Conservation (phyloP, 257 asterid species). For the Buddleja alternifolia region DNA sequence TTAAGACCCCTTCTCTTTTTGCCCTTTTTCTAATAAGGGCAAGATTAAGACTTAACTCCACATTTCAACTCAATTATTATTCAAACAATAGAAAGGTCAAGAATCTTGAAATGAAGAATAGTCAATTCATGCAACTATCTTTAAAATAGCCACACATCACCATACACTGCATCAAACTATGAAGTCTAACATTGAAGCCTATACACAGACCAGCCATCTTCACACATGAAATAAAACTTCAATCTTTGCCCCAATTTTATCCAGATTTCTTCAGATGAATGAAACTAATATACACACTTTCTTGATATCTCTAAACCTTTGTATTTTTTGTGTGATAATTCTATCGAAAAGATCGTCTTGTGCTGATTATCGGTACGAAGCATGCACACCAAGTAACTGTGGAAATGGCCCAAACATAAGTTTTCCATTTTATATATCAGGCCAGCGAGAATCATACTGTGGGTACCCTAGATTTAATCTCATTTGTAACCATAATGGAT, state of each 20-base stretch:
- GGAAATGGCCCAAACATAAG: conserved; percentile 37
- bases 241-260: not conserved
- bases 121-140: conserved; percentile 47
- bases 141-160: not conserved
- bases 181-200: conserved; percentile 17
- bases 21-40: not conserved
- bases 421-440: conserved; percentile 48
- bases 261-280: conserved; percentile 35
- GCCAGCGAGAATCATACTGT: conserved; percentile 38
- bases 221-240: too few relatives aligned
- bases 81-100: conserved; percentile 4
- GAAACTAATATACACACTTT: conserved; percentile 16
- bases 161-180: not conserved
- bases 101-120: not conserved
- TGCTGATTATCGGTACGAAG: conserved; percentile 37
- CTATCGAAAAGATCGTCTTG: conserved; percentile 27
- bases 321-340: conserved; percentile 27
- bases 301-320: conserved; percentile 23
- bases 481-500: conserved; percentile 34
- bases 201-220: conserved; percentile 4
- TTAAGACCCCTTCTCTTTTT: too few relatives aligned
- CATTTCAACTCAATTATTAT: conserved; percentile 18
- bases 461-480: conserved; percentile 39
- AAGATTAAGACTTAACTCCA: conserved; percentile 14
- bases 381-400: conserved; percentile 37